A percentile compares a stretch with the other conserved stretches of the same genome.
Evolutionary conservation across 345 rosid genomes (phyloP).

Genomic region (Clausena lansium): DNA sequence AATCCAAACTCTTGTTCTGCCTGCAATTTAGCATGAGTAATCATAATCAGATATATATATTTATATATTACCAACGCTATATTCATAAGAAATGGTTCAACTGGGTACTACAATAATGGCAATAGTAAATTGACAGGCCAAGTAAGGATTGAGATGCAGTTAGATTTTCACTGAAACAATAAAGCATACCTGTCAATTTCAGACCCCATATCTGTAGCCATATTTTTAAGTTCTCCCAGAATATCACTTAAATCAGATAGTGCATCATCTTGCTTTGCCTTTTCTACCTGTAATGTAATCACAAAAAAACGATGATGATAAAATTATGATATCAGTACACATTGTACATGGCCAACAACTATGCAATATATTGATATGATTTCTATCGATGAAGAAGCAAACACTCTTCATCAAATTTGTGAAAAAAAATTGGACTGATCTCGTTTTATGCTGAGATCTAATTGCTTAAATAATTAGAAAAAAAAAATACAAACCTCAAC

Average conservation of each 20-base stretch:
- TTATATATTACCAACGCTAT: neutral
- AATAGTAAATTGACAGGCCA: neutral
- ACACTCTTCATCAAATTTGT: neutral
- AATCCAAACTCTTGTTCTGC: constrained; percentile 63
- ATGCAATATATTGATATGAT: neutral
- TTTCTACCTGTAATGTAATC: constrained; percentile 56
- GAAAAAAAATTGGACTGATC: neutral
- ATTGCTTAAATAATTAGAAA: neutral
- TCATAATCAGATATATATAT: neutral
- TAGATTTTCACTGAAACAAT: no score
- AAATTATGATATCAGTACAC: neutral
- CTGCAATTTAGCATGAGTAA: constrained; percentile 32
- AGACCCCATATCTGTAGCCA: constrained; percentile 87
- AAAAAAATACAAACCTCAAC: constrained; percentile 61
- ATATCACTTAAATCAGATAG: constrained; percentile 66
- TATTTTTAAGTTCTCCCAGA: constrained; percentile 68
- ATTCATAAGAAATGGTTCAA: neutral
- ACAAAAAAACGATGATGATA: neutral
- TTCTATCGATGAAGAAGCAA: neutral
- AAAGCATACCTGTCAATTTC: constrained; percentile 69
- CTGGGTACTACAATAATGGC: neutral
- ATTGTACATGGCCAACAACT: neutral
- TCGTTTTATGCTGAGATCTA: constrained; percentile 1
- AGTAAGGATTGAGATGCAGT: neutral
- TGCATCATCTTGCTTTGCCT: constrained; percentile 75